Conservation (phyloP, 495 filamentous ascomycete species). For the Tuber aestivum region DNA sequence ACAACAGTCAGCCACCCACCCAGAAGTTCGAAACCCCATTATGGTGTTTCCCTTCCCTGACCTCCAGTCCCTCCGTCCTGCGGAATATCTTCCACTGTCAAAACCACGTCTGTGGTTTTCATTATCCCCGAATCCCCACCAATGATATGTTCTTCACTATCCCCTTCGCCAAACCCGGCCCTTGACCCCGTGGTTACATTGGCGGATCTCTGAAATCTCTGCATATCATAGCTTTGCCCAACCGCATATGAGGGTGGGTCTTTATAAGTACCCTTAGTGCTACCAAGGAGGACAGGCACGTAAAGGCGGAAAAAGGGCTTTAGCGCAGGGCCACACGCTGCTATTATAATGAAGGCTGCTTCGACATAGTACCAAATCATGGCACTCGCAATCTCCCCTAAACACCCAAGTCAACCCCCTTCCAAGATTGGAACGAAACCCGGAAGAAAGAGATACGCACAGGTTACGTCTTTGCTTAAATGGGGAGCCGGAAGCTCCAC, state of each 20-base stretch:
- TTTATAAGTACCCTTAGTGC: not conserved
- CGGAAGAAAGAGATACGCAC: constrained; percentile 1
- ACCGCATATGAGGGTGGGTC: not conserved
- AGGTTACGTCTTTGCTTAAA: constrained; percentile 7
- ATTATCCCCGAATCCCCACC: not conserved
- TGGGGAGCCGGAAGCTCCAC: constrained; percentile 9
- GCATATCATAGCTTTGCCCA: not conserved
- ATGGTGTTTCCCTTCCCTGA: not conserved
- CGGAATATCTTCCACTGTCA: constrained; percentile 1
- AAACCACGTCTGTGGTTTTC: constrained; percentile 8
- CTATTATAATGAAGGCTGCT: constrained; percentile 3
- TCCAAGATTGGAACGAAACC: not conserved
- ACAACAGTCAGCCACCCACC: no score
- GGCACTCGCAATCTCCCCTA: constrained; percentile 9
- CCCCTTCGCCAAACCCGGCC: constrained; percentile 1
- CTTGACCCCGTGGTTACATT: not conserved
- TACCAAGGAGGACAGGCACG: not conserved
- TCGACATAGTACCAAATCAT: constrained; percentile 14
- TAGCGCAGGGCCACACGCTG: constrained; percentile 8
- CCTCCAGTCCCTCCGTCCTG: not conserved
- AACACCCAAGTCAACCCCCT: not conserved
- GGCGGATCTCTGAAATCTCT: not conserved
- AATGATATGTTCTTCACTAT: constrained; percentile 8
- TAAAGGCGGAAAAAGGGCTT: constrained; percentile 4
- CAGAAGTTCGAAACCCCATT: not conserved